These are phyloP conservation scores for Xylaria sp. DNA, from an alignment of 2,329 filamentous ascomycete species.

Conservation along the genomic window DNA sequence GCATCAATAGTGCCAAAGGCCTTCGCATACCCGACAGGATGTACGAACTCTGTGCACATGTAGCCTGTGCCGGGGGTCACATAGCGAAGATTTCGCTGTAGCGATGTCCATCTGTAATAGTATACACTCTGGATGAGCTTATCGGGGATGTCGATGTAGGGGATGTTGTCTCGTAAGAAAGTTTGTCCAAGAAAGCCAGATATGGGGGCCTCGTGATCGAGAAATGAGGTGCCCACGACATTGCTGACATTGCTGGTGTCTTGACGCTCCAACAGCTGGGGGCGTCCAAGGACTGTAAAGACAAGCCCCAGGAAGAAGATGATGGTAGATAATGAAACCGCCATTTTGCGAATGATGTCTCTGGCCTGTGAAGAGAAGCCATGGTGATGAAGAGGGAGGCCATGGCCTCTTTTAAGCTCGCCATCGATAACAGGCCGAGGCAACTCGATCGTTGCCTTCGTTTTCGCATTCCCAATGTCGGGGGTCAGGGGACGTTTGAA, in stretches of 20 bases:
- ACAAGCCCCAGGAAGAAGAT: constrained; percentile 34
- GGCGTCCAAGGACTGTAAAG: constrained; percentile 24
- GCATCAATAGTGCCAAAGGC: constrained; percentile 48
- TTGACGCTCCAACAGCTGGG: constrained; percentile 6
- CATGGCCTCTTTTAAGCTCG: constrained; percentile 17
- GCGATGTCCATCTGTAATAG: constrained; percentile 56
- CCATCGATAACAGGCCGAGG: constrained; percentile 11
- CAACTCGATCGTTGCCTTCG: background rate
- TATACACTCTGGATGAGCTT: constrained; percentile 55
- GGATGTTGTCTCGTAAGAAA: constrained; percentile 53
- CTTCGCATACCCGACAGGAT: constrained; percentile 51
- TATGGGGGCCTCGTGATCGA: constrained; percentile 43
- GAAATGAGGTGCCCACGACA: constrained; percentile 42
- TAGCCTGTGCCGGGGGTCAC: constrained; percentile 53
- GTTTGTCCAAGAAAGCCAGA: constrained; percentile 41
- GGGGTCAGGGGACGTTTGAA: constrained; percentile 8
- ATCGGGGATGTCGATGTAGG: constrained; percentile 56
- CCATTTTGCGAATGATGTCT: constrained; percentile 36
- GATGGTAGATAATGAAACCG: constrained; percentile 36
- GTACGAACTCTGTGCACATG: constrained; percentile 56
- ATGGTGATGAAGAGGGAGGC: constrained; percentile 5
- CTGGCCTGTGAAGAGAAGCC: constrained; percentile 23
- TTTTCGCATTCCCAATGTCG: constrained; percentile 1
- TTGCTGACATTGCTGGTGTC: background rate
- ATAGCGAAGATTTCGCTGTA: constrained; percentile 55